Evolutionary conservation across 2,329 filamentous ascomycete genomes (phyloP).

Genomic region (Cladophialophora psammophila): DNA sequence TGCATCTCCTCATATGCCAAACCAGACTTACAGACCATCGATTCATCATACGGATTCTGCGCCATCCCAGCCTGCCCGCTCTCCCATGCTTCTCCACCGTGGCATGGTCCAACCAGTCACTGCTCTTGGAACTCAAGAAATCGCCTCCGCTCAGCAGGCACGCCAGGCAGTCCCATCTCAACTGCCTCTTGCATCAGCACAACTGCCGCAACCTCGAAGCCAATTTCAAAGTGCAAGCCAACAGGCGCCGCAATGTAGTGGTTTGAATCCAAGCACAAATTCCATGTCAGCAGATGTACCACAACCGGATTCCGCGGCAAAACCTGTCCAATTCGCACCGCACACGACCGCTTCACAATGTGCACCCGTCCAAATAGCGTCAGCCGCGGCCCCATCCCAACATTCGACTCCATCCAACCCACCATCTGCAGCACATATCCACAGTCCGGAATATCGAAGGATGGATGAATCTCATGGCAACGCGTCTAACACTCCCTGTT

Average conservation of each 20-base stretch:
- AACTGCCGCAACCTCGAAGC: background rate
- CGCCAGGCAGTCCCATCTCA: background rate
- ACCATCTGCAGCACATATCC: constrained; percentile 64
- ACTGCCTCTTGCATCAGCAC: background rate
- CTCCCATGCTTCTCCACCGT: background rate
- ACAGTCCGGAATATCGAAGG: constrained; percentile 58
- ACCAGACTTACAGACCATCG: background rate
- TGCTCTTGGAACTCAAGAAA: background rate
- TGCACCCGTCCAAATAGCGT: no score
- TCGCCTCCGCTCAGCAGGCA: background rate
- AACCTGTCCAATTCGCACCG: background rate
- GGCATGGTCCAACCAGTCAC: background rate
- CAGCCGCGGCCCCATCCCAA: no score
- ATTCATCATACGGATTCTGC: background rate
- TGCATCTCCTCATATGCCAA: background rate
- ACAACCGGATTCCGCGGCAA: background rate
- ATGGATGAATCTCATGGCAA: constrained; percentile 36
- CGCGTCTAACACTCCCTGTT: constrained; percentile 42
- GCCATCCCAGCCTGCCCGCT: background rate
- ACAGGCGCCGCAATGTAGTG: no score
- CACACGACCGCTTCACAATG: background rate
- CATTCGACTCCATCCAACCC: no score
- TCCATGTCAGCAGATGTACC: background rate
- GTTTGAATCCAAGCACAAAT: background rate
- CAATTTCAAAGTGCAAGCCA: background rate